Percentiles rank a stretch among this genome's conserved stretches.
Evolutionary conservation across 2,329 filamentous ascomycete species (phyloP).

Genomic region (Dactylonectria macrodidyma): DNA sequence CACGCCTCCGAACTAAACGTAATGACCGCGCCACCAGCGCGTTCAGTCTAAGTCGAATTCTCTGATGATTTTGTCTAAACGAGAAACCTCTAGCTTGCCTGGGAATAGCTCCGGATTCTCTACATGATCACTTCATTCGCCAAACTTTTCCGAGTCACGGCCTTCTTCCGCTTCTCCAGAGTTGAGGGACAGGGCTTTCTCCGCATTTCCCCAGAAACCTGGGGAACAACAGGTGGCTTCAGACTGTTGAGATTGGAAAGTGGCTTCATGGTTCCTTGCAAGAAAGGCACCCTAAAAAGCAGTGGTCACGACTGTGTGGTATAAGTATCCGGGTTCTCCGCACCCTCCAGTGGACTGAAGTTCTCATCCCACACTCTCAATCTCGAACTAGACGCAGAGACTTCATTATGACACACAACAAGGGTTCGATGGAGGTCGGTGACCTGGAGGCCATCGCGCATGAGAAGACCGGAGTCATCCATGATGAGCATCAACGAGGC

Average conservation of each 20-base stretch:
- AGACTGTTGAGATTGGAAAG: not conserved
- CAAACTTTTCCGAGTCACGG: conserved; percentile 6
- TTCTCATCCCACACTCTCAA: not conserved
- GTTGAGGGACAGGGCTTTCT: not conserved
- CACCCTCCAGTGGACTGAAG: not conserved
- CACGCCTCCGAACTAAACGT: not conserved
- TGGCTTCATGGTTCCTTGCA: not conserved
- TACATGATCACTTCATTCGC: not conserved
- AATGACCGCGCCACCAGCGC: not conserved
- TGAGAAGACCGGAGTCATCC: conserved; percentile 44
- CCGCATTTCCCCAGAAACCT: conserved; percentile 24
- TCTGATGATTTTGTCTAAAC: not conserved
- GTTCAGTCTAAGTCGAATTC: not conserved
- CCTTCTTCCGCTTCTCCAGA: conserved; percentile 12
- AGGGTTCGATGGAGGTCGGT: conserved; percentile 18
- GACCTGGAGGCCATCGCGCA: conserved; percentile 46
- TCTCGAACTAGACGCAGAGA: not conserved
- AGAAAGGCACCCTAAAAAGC: not conserved
- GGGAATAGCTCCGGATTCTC: not conserved
- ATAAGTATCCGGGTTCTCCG: not conserved
- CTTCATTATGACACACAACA: conserved; percentile 30
- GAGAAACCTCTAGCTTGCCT: not conserved
- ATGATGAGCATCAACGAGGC: conserved; percentile 40
- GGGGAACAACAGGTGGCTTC: conserved; percentile 5
- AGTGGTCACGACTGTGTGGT: not conserved